These are phyloP conservation scores for Boletus rufocinnamomeus DNA, from an alignment of 768 basidiomycete species.

Conservation along the genomic window DNA sequence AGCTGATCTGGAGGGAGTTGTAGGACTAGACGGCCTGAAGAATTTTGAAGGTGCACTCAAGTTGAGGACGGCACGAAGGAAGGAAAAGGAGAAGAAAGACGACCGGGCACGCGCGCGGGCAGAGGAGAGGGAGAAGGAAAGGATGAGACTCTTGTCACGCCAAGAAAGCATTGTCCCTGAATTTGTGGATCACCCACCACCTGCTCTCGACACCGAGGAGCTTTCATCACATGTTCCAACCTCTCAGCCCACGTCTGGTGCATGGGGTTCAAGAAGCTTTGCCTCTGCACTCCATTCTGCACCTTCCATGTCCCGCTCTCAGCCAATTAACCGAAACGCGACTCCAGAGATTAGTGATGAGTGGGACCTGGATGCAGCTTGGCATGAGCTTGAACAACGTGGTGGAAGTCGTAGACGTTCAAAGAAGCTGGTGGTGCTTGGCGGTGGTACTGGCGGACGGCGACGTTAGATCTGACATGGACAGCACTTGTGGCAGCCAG, in stretches of 20 bases:
- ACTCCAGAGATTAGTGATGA: conserved; percentile 50
- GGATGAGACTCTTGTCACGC: conserved; percentile 34
- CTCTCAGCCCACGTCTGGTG: conserved; percentile 45
- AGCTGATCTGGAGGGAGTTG: conserved; percentile 76
- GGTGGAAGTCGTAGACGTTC: conserved; percentile 56
- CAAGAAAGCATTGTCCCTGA: conserved; percentile 14
- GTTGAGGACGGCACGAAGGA: conserved; percentile 68
- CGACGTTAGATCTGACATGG: conserved; percentile 34
- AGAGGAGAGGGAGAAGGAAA: conserved; percentile 76
- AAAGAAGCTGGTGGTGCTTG: conserved; percentile 69
- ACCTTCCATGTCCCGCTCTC: conserved; percentile 48
- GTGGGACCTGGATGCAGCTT: conserved; percentile 77
- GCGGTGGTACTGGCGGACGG: conserved; percentile 60
- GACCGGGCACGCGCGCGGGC: conserved; percentile 78
- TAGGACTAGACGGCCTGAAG: conserved; percentile 73
- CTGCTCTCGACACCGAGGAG: conserved; percentile 19
- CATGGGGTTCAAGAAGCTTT: conserved; percentile 81
- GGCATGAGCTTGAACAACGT: conserved; percentile 78
- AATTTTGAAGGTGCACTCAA: conserved; percentile 84
- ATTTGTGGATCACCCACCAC: conserved; percentile 8
- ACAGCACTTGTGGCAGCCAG: neutral
- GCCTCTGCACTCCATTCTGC: conserved; percentile 71
- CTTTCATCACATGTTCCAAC: conserved; percentile 5
- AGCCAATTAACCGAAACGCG: conserved; percentile 29
- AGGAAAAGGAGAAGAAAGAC: conserved; percentile 84